Evolutionary conservation across 1,284 basidiomycete genomes (phyloP).

Genomic region (Sanghuangporus weigelae): DNA sequence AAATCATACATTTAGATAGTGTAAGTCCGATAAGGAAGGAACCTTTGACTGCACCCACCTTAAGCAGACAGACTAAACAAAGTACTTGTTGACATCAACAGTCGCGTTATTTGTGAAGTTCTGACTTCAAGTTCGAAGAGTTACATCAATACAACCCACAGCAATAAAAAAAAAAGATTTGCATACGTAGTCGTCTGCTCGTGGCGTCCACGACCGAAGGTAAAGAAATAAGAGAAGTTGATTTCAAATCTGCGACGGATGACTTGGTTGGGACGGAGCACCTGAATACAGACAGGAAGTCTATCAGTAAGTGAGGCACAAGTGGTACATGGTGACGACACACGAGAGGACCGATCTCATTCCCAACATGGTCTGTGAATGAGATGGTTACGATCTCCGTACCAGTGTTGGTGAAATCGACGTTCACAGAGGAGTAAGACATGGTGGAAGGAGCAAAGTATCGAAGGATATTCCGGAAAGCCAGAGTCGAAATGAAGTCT

Average conservation of each 20-base stretch:
- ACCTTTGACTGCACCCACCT: neutral
- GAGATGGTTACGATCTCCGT: neutral
- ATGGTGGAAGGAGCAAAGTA: neutral
- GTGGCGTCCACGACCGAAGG: neutral
- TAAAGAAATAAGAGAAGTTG: constrained; percentile 3
- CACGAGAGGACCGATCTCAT: neutral
- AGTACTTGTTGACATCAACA: constrained; percentile 6
- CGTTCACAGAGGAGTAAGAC: neutral
- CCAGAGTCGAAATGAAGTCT: too few relatives aligned
- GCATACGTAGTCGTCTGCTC: neutral
- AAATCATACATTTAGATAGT: too few relatives aligned
- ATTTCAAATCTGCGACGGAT: neutral
- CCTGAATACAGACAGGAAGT: too few relatives aligned
- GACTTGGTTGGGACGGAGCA: neutral
- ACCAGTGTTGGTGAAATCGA: constrained; percentile 11
- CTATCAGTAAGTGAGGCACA: too few relatives aligned
- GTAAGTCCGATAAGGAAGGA: too few relatives aligned
- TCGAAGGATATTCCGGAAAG: too few relatives aligned
- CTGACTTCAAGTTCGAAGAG: neutral
- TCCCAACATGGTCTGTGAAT: neutral
- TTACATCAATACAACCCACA: too few relatives aligned
- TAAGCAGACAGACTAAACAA: neutral
- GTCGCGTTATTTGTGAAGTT: neutral
- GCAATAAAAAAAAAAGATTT: neutral
- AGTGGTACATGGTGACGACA: neutral